Base-by-base conservation (phyloP, 2,329 filamentous ascomycete species). In the Orbilia blumenaviensis region DNA sequence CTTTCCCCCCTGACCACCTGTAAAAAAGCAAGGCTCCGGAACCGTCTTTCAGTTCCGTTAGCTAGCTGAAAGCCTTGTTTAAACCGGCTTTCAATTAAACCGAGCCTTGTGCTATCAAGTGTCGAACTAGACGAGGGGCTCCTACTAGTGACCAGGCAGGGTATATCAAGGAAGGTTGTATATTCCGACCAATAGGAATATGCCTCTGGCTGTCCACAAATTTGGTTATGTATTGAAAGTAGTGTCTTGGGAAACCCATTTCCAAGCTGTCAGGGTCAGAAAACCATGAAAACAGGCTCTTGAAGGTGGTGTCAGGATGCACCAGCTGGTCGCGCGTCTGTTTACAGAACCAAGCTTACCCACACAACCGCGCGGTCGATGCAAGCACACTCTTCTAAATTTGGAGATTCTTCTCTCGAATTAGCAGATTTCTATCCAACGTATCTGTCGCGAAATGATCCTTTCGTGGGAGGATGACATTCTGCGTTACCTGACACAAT, bases 111-210 rank as follows among this genome's bases (percentile, higher is more conserved):
- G 18, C 16, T 38, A 8, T 23, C 14, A 32, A 61, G n/a, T n/a
- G n/a, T n/a, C n/a, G n/a, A n/a, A n/a, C n/a, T n/a, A n/a, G n/a
- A 44, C 38, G 23, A 44, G 56, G 56, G 56, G 56, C 56, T 61
- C 56, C 56, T 61, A 41, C 36, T 18, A 42, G 0, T 44, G 18
- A 6, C 52, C 16, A 18, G 32, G 32, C n/a, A n/a, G n/a, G n/a
- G n/a, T n/a, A 32, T 56, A 14, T 38, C 29, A 18, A 56, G 32
- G 29, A n/a, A 16, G 52, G 16, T 4, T 56, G n/a, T 38, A 38
- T 8, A 3, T 23, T 56, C 52, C 52, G 7, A 23, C 52, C 32
- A 56, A 56, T 56, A 56, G 12, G 16, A 38, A n/a, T n/a, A n/a
- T n/a, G n/a, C n/a, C n/a, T n/a, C n/a, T n/a, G n/a, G n/a, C n/a